A percentile compares a stretch with the other conserved stretches of the same genome.
Evolutionary conservation across 2,329 filamentous ascomycete genomes (phyloP).

Genomic region (Allantophomopsis cytisporea): DNA sequence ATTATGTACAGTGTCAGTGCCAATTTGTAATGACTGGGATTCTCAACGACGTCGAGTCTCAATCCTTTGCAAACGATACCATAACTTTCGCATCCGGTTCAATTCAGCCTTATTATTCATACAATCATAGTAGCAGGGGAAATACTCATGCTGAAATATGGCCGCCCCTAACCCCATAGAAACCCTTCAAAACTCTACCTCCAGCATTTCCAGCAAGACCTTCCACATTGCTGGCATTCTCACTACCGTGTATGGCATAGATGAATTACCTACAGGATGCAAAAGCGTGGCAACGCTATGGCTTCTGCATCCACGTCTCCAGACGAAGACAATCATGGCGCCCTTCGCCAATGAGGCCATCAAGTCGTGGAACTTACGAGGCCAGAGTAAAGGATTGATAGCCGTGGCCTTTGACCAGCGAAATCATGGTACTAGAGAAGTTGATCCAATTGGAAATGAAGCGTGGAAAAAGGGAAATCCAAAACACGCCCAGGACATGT

Average conservation of each 20-base stretch:
- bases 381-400: slow-evolving; percentile 41
- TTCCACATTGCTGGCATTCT: slow-evolving; percentile 67
- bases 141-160: not conserved
- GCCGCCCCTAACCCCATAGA: not conserved
- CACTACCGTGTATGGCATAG: slow-evolving; percentile 68
- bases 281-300: slow-evolving; percentile 66
- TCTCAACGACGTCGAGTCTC: no score
- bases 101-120: no score
- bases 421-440: slow-evolving; percentile 70
- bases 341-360: slow-evolving; percentile 59
- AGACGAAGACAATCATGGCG: slow-evolving; percentile 60
- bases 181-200: not conserved
- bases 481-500: slow-evolving; percentile 86
- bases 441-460: slow-evolving; percentile 56
- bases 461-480: slow-evolving; percentile 67
- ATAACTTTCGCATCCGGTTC: no score
- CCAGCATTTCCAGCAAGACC: slow-evolving; percentile 45
- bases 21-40: no score
- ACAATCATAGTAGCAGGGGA: no score
- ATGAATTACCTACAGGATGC: slow-evolving; percentile 45
- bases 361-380: slow-evolving; percentile 46
- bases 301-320: slow-evolving; percentile 73
- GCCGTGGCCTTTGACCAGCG: slow-evolving; percentile 83
- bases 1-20: no score
- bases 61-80: no score